Evolutionary conservation across 192 early-diverging fungal species (phyloP), one percentile per base, ranked within the genome.

Genomic region (Umbelopsis ramanniana): DNA sequence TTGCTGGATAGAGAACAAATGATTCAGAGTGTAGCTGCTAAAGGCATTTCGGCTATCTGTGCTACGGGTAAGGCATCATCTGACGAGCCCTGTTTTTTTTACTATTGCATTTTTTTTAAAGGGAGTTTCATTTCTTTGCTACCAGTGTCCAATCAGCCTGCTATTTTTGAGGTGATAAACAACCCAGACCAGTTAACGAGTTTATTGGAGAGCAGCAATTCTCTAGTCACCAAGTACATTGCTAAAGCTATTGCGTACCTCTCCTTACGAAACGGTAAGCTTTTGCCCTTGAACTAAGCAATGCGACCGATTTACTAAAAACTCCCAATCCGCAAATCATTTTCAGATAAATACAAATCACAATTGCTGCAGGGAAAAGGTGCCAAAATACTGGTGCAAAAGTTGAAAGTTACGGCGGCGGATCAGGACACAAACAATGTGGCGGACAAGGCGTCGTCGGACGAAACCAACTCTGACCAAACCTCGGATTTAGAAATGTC

Each of bases 191-290:
- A 72, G 8, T 38, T 88, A 40, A 68, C 79, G n/a, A 55, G 75
- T 66, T 46, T 85, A 12, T 57, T 88, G 29, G 67, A 74, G 21
- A 81, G 85, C 0, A 77, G 40, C n/a, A 83, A 85, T 47, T 17
- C 45, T 12, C 77, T 83, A 70, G 85, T 86, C 5, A 63, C 77
- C 46, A 88, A 85, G 71, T 88, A 88, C 66, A 83, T 76, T 11
- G 84, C 85, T 50, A 88, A 88, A 52, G 79, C 87, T 22, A 78
- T 88, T 52, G 87, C 87, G 0, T 88, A 86, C 46, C 52, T 88
- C 35, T 88, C 86, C 4, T 52, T 86, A 24, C 77, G 86, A 35
- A 88, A 88, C 52, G 86, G 85, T 76, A 83, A 66, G 66, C 40
- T 43, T 4, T 43, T 2, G 40, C 40, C 11, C 1, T 6, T 43